Evolutionary conservation across 2,329 filamentous ascomycete species (phyloP).

Genomic region (Alternaria solani): DNA sequence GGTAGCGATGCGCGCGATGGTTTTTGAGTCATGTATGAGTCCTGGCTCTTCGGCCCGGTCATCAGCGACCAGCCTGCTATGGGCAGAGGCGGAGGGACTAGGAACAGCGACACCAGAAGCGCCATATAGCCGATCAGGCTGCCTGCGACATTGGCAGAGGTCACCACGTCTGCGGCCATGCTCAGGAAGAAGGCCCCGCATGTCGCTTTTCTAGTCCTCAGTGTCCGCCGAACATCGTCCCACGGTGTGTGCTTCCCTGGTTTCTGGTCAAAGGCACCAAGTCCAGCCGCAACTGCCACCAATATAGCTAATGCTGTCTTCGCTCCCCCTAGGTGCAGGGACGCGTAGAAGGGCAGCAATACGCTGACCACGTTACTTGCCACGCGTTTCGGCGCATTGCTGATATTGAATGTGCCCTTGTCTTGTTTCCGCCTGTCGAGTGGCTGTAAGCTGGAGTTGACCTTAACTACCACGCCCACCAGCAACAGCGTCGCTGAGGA

Average conservation of each 20-base stretch:
- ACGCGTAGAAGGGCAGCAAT: constrained; percentile 64
- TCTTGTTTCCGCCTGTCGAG: constrained; percentile 49
- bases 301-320: constrained; percentile 62
- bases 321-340: constrained; percentile 63
- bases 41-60: constrained; percentile 32
- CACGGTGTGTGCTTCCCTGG: constrained; percentile 43
- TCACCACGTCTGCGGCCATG: constrained; percentile 45
- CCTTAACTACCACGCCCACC: constrained; percentile 52
- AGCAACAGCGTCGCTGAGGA: constrained; percentile 57
- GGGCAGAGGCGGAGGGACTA: constrained; percentile 60
- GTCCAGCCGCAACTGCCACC: constrained; percentile 55
- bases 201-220: constrained; percentile 50
- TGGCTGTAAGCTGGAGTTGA: constrained; percentile 39
- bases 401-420: constrained; percentile 15
- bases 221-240: constrained; percentile 44
- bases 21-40: constrained; percentile 32
- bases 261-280: constrained; percentile 47
- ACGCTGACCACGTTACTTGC: constrained; percentile 52
- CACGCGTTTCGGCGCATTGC: constrained; percentile 30
- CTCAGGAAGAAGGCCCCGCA: constrained; percentile 46
- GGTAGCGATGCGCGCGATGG: constrained; percentile 38
- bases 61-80: constrained; percentile 43
- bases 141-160: constrained; percentile 24
- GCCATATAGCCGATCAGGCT: constrained; percentile 58
- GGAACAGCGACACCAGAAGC: constrained; percentile 56